Conservation (phyloP, 495 filamentous ascomycete genomes). For the Trichoderma erinaceum region DNA sequence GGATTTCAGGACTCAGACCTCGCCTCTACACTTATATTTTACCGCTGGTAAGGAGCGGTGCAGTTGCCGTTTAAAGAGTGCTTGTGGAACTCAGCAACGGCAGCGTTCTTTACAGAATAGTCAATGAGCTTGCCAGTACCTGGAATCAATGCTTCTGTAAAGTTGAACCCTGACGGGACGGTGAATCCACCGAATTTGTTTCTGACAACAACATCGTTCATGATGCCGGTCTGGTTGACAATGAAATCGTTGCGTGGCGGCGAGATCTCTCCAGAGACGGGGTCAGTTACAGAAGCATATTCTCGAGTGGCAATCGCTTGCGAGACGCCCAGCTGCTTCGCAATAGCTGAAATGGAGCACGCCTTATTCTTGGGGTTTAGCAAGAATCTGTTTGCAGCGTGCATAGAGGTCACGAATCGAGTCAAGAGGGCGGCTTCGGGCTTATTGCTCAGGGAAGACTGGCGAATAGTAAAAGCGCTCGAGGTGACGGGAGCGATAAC, state of each 20-base stretch:
- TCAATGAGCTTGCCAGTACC: slow-evolving; percentile 30
- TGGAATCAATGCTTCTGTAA: slow-evolving; percentile 25
- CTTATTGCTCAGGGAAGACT: slow-evolving; percentile 19
- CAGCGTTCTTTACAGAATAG: slow-evolving; percentile 25
- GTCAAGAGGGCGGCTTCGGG: slow-evolving; percentile 17
- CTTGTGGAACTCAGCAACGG: slow-evolving; percentile 17
- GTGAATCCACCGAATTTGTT: slow-evolving; percentile 27
- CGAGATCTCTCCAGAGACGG: slow-evolving; percentile 22
- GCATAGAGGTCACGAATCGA: slow-evolving; percentile 29
- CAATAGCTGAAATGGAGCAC: slow-evolving; percentile 23
- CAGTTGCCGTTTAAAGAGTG: slow-evolving; percentile 17
- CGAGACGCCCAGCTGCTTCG: slow-evolving; percentile 22
- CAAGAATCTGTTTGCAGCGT: slow-evolving; percentile 24
- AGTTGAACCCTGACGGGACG: slow-evolving; percentile 22
- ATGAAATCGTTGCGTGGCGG: slow-evolving; percentile 20
- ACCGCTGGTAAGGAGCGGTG: not conserved
- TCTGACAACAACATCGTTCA: slow-evolving; percentile 27
- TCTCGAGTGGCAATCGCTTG: slow-evolving; percentile 19
- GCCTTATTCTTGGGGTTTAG: slow-evolving; percentile 19
- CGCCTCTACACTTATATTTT: too few relatives aligned
- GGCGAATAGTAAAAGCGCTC: slow-evolving; percentile 23
- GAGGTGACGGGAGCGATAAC: slow-evolving; percentile 25
- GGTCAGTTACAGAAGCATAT: slow-evolving; percentile 22
- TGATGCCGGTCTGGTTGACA: slow-evolving; percentile 23
- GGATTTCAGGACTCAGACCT: too few relatives aligned